These are phyloP conservation scores for Tylopilus intermedius DNA, from an alignment of 768 basidiomycete genomes.

Conservation along the genomic window DNA sequence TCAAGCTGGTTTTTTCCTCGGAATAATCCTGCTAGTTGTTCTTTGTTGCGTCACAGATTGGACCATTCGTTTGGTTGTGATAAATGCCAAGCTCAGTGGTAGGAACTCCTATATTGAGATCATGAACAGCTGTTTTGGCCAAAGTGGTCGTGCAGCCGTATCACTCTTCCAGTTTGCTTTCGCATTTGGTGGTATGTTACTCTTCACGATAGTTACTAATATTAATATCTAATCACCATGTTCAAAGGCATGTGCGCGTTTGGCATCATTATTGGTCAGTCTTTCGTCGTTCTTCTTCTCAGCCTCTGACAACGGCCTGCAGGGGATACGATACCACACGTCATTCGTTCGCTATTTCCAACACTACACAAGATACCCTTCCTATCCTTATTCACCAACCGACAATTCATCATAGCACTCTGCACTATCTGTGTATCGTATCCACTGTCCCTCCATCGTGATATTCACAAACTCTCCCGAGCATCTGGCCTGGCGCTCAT, in stretches of 20 bases:
- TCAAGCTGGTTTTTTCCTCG: slow-evolving; percentile 91
- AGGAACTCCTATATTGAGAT: slow-evolving; percentile 89
- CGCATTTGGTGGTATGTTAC: slow-evolving; percentile 80
- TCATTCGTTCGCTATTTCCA: slow-evolving; percentile 84
- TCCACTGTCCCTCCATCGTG: slow-evolving; percentile 91
- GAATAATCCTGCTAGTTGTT: slow-evolving; percentile 73
- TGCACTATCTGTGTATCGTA: slow-evolving; percentile 89
- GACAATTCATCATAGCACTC: slow-evolving; percentile 83
- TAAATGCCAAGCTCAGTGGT: slow-evolving; percentile 95
- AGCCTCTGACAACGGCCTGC: neutral
- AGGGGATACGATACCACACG: slow-evolving; percentile 96
- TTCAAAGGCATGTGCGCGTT: slow-evolving; percentile 90
- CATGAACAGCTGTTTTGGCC: slow-evolving; percentile 90
- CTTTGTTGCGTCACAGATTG: slow-evolving; percentile 89
- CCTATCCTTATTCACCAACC: slow-evolving; percentile 72
- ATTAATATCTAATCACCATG: slow-evolving; percentile 5
- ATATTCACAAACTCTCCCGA: slow-evolving; percentile 94
- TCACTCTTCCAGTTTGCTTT: slow-evolving; percentile 98
- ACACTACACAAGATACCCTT: slow-evolving; percentile 60
- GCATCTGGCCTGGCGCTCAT: slow-evolving; percentile 87
- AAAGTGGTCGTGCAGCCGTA: slow-evolving; percentile 86
- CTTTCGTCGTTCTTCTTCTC: neutral
- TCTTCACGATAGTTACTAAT: neutral
- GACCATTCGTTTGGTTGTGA: slow-evolving; percentile 94
- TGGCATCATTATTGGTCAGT: slow-evolving; percentile 80